Evolutionary conservation across 805 yeast species (phyloP), one percentile per base, ranked within the genome.

Genomic region (Babjeviella inositovora): DNA sequence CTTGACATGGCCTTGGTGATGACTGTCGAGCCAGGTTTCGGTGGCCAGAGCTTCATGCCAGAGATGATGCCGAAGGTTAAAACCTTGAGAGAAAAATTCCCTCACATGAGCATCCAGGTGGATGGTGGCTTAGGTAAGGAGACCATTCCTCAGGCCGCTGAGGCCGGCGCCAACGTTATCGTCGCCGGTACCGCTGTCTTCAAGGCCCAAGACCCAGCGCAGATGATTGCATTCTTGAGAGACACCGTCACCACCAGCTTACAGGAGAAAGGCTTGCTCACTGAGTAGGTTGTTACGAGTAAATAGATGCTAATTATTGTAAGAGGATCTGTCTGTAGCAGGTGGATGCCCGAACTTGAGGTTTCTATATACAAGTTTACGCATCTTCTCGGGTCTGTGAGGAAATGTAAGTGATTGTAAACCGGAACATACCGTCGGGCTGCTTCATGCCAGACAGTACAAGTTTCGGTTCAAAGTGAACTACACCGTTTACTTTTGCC

Each of bases 21-120:
- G 97, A 90, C 98, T 3, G 97, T 90, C 17, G 98, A 90, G 53
- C 98, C 98, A 8, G 98, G 98, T 1, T 87, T 90, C 45, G 98
- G 98, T 12, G 98, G 98, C 21, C 98, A 90, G 53, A 77, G 76
- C 47, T 90, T 90, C 58, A 84, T 81, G 95, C 55, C 70, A 11
- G 80, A 70, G 28, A 85, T 87, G 95, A 85, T 90, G 97, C 82
- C 92, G 31, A 87, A 87, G 52, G 97, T 87, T 23, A 74, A 69
- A 35, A 58, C 56, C 15, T 58, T 90, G 37, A 70, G 98, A 49
- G 49, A 45, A 18, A 63, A 59, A 38, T 82, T 61, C 47, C 95
- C 96, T 8, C 45, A 71, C 11, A 55, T 87, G 45, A 73, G 87
- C 50, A 80, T 90, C 36, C 87, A 90, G 53, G 98, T 90, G 11